Percentiles rank a stretch among this genome's conserved stretches.
phyloP scores from a whole-genome alignment of 306 rosid genomes.

The Prinsepia uniflora region DNA sequence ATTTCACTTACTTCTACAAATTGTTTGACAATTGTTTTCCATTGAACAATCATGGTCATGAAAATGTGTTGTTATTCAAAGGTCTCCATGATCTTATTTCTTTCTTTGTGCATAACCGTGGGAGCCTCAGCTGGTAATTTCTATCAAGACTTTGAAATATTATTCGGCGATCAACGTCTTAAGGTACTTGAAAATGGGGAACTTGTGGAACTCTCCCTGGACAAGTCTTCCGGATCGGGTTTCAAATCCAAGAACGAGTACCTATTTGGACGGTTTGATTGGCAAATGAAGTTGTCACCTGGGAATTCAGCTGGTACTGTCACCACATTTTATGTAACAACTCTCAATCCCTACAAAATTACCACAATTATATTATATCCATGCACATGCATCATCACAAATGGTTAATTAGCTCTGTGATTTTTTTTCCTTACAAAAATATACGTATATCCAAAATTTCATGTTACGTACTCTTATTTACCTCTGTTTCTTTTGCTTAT shows the following conservation, averaged over 20 bases:
- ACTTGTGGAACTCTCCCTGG: slow-evolving; percentile 55
- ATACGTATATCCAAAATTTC: too few species aligned
- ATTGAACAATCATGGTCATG: neutral
- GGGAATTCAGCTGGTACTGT: slow-evolving; percentile 91
- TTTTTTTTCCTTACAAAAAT: too few species aligned
- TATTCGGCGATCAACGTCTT: slow-evolving; percentile 54
- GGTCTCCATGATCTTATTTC: neutral
- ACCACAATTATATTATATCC: neutral
- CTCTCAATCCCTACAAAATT: neutral
- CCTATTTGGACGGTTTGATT: slow-evolving; percentile 59
- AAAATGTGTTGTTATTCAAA: slow-evolving; percentile 16
- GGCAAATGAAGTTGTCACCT: slow-evolving; percentile 64
- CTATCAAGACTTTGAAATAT: slow-evolving; percentile 48
- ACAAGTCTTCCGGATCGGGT: slow-evolving; percentile 64
- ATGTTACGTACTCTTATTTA: too few species aligned
- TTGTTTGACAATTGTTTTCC: neutral
- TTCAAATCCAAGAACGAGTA: slow-evolving; percentile 55
- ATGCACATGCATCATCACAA: neutral
- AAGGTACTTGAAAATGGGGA: slow-evolving; percentile 51
- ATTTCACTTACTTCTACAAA: neutral
- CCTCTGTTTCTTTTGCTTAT: too few species aligned
- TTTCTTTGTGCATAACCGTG: neutral
- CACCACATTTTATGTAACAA: slow-evolving; percentile 64
- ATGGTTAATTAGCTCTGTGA: too few species aligned
- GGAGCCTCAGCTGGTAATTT: slow-evolving; percentile 45